Conservation (phyloP, 2,329 filamentous ascomycete species). For the Aureobasidium sp. region DNA sequence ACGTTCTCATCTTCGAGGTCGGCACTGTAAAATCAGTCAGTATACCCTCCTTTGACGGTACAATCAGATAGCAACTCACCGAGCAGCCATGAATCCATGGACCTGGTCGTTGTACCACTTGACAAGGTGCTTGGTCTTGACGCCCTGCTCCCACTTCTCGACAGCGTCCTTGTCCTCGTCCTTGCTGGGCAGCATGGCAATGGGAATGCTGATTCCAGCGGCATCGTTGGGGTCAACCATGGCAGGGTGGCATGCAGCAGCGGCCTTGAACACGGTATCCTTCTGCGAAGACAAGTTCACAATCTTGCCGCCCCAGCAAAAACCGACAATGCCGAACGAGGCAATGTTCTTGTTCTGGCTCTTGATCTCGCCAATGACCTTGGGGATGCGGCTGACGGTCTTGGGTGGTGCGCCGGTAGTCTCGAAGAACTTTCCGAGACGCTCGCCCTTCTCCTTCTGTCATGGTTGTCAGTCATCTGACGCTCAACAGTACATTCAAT, state of each 20-base stretch:
- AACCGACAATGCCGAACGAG: constrained; percentile 54
- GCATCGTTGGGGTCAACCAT: constrained; percentile 56
- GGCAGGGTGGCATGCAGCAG: constrained; percentile 51
- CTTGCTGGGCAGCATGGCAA: constrained; percentile 50
- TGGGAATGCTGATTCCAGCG: constrained; percentile 49
- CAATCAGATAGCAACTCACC: constrained; percentile 18
- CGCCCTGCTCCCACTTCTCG: constrained; percentile 41
- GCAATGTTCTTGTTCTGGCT: constrained; percentile 41
- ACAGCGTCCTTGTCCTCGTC: constrained; percentile 50
- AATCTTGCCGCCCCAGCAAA: constrained; percentile 48
- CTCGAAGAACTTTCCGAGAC: constrained; percentile 53
- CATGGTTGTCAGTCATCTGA: not conserved
- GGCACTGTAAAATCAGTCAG: constrained; percentile 24
- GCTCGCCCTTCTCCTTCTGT: constrained; percentile 50
- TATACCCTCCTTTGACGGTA: not conserved
- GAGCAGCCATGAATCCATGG: constrained; percentile 40
- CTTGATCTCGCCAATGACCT: constrained; percentile 49
- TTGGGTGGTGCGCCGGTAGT: constrained; percentile 52
- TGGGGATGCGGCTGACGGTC: constrained; percentile 49
- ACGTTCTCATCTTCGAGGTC: constrained; percentile 43
- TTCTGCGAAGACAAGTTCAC: constrained; percentile 46
- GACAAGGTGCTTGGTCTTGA: constrained; percentile 42
- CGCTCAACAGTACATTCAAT: not conserved
- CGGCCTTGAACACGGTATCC: constrained; percentile 51
- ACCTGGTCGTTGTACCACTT: constrained; percentile 44